Evolutionary conservation across 257 asterid species (phyloP).

Genomic region (Salvia miltiorrhiza): DNA sequence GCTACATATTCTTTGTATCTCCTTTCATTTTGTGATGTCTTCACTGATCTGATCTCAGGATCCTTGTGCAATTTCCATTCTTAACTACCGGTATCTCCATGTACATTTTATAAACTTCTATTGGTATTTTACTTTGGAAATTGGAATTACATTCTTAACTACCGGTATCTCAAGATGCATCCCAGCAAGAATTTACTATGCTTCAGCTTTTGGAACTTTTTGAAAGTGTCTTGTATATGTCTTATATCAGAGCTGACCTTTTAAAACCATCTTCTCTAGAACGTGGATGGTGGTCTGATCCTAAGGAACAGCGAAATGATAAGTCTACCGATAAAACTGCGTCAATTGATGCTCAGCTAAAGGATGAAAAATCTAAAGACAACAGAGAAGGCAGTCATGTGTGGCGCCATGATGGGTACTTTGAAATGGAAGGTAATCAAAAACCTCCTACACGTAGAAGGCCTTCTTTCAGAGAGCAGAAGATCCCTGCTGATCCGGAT

Average conservation of each 20-base stretch:
- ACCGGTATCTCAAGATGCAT: background rate
- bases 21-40: background rate
- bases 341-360: slow-evolving; percentile 32
- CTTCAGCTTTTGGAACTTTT: background rate
- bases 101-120: background rate
- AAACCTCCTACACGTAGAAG: slow-evolving; percentile 55
- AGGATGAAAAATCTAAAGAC: slow-evolving; percentile 47
- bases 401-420: slow-evolving; percentile 79
- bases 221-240: background rate
- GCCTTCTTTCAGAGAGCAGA: slow-evolving; percentile 78
- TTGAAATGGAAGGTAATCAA: slow-evolving; percentile 55
- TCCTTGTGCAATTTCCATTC: background rate
- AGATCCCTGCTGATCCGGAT: slow-evolving; percentile 47
- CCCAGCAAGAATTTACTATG: background rate
- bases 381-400: slow-evolving; percentile 35
- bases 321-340: slow-evolving; percentile 26
- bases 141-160: background rate
- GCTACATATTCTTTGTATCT: background rate
- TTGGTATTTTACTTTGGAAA: background rate
- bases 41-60: background rate
- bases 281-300: slow-evolving; percentile 72
- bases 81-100: too few relatives aligned
- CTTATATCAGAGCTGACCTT: slow-evolving; percentile 12
- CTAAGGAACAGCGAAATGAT: slow-evolving; percentile 40
- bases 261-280: slow-evolving; percentile 36